Evolutionary conservation across 2,329 filamentous ascomycete species (phyloP).

Genomic region (Ceratocystis papillata): DNA sequence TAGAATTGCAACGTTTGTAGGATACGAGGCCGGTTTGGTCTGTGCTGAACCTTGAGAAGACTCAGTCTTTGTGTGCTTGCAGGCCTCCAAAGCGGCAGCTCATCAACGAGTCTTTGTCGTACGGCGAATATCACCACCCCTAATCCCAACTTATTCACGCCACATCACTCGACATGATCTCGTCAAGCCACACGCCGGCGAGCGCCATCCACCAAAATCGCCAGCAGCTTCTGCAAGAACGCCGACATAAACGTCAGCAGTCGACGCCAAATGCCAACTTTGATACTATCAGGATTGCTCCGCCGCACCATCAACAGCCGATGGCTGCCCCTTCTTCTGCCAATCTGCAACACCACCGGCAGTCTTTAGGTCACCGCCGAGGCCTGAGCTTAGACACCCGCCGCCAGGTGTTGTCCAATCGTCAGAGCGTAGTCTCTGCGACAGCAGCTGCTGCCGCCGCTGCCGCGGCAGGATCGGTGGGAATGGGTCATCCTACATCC

Average conservation of each 20-base stretch:
- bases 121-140: not conserved
- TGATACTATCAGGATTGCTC: conserved; percentile 56
- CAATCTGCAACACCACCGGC: conserved; percentile 17
- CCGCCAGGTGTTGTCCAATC: conserved; percentile 35
- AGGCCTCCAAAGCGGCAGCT: not conserved
- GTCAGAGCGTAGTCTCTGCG: conserved; percentile 16
- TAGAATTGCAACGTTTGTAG: not conserved
- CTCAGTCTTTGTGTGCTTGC: conserved; percentile 4
- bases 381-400: conserved; percentile 75
- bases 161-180: conserved; percentile 14
- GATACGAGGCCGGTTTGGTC: not conserved
- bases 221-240: conserved; percentile 30
- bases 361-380: conserved; percentile 52
- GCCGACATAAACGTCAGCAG: conserved; percentile 67
- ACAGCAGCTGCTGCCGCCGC: conserved; percentile 29
- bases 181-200: conserved; percentile 20
- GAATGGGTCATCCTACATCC: conserved; percentile 32
- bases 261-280: conserved; percentile 65
- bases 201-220: conserved; percentile 23
- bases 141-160: not conserved
- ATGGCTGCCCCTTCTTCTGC: conserved; percentile 26
- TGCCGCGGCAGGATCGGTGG: conserved; percentile 30
- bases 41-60: not conserved
- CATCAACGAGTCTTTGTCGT: not conserved
- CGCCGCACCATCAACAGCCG: conserved; percentile 34